Evolutionary conservation across 352 stramenopile genomes (phyloP), one percentile per base, ranked within the genome.

Genomic region (Globisporangium okanoganense): DNA sequence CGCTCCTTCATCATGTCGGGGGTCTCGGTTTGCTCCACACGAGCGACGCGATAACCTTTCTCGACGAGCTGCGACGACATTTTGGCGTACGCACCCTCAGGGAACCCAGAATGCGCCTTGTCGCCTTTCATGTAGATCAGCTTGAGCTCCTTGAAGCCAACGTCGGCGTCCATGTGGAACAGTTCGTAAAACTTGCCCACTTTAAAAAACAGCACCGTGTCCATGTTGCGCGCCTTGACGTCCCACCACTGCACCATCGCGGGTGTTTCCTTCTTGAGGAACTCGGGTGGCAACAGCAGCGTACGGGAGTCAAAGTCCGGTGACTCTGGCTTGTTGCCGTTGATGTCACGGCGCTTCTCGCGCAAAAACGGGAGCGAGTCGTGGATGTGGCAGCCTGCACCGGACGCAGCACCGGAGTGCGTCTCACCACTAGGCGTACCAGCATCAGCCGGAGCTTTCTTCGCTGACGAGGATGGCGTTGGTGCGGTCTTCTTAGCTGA

Each of bases 151-250:
- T 96, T 88, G 48, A 99, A 97, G 43, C 91, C 97, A 25, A 99
- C 78, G 72, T 99, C 97, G 0, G 98, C 97, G 72, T 99, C 98
- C 88, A 98, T 98, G 79, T 99, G 97, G 60, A 94, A 95, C 27
- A 97, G 70, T 73, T 98, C 95, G 72, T 98, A 98, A 58, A 99
- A 98, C 73, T 98, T 98, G 54, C 95, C 95, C 35, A 97, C 98
- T 72, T 99, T 99, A 82, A 99, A 99, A 57, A 99, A 97, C 1
- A 99, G 75, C 2, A 99, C 84, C 2, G 94, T 99, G 73, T 99
- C 97, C 79, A 98, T 97, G 69, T 99, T 98, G 40, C 92, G 78
- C 5, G 87, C 61, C 74, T 99, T 99, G 60, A 99, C 87, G 52
- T 97, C 78, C 97, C 97, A 99, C 97, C 97, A 99, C 72, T 99